Conservation (phyloP, 305 asterid species). For the Fraxinus paxiana region DNA sequence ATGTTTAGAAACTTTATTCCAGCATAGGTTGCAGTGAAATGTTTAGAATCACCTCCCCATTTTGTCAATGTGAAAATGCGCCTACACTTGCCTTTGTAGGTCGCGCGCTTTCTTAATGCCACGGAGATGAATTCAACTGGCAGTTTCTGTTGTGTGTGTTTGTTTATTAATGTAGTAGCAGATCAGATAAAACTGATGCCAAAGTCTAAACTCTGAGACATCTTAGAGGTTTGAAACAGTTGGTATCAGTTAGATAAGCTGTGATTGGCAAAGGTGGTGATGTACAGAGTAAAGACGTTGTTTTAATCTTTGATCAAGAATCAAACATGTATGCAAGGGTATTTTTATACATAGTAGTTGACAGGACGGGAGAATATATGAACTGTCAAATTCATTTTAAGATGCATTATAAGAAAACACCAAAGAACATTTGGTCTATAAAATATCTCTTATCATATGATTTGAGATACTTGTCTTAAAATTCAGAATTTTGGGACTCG, state of each 20-base stretch:
- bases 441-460: not conserved
- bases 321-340: too few relatives aligned
- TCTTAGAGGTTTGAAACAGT: not conserved
- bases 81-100: not conserved
- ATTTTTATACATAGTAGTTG: not conserved
- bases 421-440: too few relatives aligned
- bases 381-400: not conserved
- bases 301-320: not conserved
- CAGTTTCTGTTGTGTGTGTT: not conserved
- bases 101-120: not conserved
- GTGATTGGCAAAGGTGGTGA: not conserved
- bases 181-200: not conserved
- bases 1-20: slow-evolving; percentile 29
- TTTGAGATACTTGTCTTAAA: not conserved
- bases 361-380: not conserved
- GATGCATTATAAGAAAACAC: too few relatives aligned
- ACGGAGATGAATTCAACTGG: slow-evolving; percentile 13
- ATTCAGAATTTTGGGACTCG: not conserved
- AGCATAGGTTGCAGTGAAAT: slow-evolving; percentile 30
- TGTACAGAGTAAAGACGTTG: not conserved
- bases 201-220: not conserved
- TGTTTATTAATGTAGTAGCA: not conserved
- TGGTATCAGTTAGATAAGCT: not conserved
- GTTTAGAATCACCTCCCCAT: slow-evolving; percentile 24
- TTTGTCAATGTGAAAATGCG: slow-evolving; percentile 6